Evolutionary conservation across 1,139 yeast genomes (phyloP).

Genomic region (Sugiyamaella sp.): DNA sequence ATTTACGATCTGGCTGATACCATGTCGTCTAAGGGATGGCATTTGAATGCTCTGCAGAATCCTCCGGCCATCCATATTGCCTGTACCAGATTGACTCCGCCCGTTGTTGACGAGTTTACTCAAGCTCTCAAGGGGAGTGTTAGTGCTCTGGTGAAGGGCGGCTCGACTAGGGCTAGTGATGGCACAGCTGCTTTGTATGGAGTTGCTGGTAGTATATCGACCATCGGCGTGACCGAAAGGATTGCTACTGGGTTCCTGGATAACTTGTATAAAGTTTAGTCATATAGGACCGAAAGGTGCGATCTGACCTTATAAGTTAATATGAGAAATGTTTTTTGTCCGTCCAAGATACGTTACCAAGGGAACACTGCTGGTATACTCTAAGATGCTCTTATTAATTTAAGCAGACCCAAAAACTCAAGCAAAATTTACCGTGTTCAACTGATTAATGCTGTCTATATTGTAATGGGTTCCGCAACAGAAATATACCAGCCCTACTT

Average conservation of each 20-base stretch:
- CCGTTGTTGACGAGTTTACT: constrained; percentile 64
- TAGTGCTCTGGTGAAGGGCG: constrained; percentile 45
- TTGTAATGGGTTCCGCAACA: constrained; percentile 1
- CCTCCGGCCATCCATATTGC: constrained; percentile 95
- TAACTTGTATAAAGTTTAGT: constrained; percentile 59
- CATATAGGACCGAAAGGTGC: not conserved
- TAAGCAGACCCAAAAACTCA: too few species aligned
- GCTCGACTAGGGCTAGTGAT: constrained; percentile 39
- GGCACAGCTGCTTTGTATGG: constrained; percentile 89
- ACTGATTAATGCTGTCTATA: constrained; percentile 6
- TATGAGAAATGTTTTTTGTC: constrained; percentile 1
- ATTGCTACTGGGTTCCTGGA: constrained; percentile 81
- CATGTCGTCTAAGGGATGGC: constrained; percentile 80
- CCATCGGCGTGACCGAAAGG: constrained; percentile 82
- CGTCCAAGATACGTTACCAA: too few species aligned
- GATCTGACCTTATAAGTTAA: not conserved
- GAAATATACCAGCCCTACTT: not conserved
- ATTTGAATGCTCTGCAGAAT: constrained; percentile 77
- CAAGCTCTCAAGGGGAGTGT: constrained; percentile 56
- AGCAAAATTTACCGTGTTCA: too few species aligned
- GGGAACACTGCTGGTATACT: too few species aligned
- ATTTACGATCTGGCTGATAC: constrained; percentile 77
- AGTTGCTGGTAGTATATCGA: constrained; percentile 86
- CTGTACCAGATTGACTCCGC: constrained; percentile 69
- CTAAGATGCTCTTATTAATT: too few species aligned